Evolutionary conservation across 2,329 filamentous ascomycete genomes (phyloP).

Genomic region (Aplosporella prunicola): DNA sequence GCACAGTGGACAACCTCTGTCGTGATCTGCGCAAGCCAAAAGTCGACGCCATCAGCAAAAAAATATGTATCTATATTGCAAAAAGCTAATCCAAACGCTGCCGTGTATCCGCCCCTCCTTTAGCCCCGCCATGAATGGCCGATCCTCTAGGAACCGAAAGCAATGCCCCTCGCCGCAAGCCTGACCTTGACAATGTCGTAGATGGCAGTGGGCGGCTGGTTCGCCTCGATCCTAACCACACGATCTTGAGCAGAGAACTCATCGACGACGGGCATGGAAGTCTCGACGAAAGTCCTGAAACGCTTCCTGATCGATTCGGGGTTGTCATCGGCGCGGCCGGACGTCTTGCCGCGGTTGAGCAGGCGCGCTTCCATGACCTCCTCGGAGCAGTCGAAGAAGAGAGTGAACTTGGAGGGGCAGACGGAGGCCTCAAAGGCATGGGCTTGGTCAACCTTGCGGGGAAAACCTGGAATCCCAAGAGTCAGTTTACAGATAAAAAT

Average conservation of each 20-base stretch:
- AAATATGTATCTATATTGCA: too few relatives aligned
- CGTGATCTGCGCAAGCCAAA: too few relatives aligned
- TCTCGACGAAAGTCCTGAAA: conserved; percentile 88
- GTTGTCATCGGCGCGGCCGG: conserved; percentile 86
- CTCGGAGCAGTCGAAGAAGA: conserved; percentile 94
- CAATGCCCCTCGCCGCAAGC: conserved; percentile 37
- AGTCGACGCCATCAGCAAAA: too few relatives aligned
- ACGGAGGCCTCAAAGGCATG: conserved; percentile 86
- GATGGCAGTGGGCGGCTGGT: conserved; percentile 55
- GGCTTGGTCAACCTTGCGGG: conserved; percentile 94
- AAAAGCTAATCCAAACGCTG: too few relatives aligned
- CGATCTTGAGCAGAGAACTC: conserved; percentile 67
- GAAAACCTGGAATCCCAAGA: conserved; percentile 55
- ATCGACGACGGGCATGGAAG: conserved; percentile 93
- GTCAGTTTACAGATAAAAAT: not conserved
- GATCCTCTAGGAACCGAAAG: not conserved
- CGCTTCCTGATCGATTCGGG: conserved; percentile 92
- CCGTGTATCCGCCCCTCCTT: too few relatives aligned
- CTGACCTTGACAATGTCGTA: conserved; percentile 45
- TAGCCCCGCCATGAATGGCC: too few relatives aligned
- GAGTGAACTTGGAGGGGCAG: conserved; percentile 70
- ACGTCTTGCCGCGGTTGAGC: conserved; percentile 84
- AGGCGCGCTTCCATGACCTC: conserved; percentile 75
- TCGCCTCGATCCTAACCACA: conserved; percentile 73
- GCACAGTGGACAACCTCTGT: too few relatives aligned